phyloP scores from a whole-genome alignment of 2,329 filamentous ascomycete species.

The Nigrograna mackinnonii region DNA sequence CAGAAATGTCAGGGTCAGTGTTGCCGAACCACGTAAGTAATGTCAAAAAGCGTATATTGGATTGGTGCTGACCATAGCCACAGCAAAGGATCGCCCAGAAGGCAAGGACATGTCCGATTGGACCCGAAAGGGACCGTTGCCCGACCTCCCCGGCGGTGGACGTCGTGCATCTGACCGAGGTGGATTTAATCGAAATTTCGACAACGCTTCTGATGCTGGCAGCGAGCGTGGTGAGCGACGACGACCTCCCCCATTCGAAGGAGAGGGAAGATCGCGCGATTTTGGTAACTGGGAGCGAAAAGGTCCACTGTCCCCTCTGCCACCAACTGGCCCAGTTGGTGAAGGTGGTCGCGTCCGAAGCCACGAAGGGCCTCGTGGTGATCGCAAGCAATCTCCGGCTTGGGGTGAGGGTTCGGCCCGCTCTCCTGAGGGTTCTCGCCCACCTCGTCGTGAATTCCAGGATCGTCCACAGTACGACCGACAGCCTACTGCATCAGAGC shows the following conservation, averaged over 20 bases:
- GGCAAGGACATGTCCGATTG: slow-evolving; percentile 85
- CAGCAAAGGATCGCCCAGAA: slow-evolving; percentile 86
- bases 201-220: slow-evolving; percentile 54
- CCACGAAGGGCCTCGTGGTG: slow-evolving; percentile 49
- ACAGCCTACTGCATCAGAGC: slow-evolving; percentile 82
- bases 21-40: slow-evolving; percentile 93
- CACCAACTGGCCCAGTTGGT: slow-evolving; percentile 47
- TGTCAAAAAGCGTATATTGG: not conserved
- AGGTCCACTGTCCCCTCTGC: slow-evolving; percentile 79
- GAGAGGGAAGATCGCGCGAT: slow-evolving; percentile 77
- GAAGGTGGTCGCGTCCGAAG: slow-evolving; percentile 63
- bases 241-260: slow-evolving; percentile 64
- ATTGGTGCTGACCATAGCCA: slow-evolving; percentile 17
- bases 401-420: slow-evolving; percentile 69
- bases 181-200: slow-evolving; percentile 55
- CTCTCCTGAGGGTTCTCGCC: slow-evolving; percentile 76
- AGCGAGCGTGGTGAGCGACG: slow-evolving; percentile 71
- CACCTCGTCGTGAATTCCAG: slow-evolving; percentile 74
- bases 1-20: slow-evolving; percentile 87
- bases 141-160: slow-evolving; percentile 66
- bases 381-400: slow-evolving; percentile 64
- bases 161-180: slow-evolving; percentile 57
- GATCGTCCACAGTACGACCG: slow-evolving; percentile 70
- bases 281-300: slow-evolving; percentile 94
- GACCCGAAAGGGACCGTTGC: slow-evolving; percentile 89